phyloP scores from a whole-genome alignment of 1,139 yeast genomes.

The Suhomyces maxii region DNA sequence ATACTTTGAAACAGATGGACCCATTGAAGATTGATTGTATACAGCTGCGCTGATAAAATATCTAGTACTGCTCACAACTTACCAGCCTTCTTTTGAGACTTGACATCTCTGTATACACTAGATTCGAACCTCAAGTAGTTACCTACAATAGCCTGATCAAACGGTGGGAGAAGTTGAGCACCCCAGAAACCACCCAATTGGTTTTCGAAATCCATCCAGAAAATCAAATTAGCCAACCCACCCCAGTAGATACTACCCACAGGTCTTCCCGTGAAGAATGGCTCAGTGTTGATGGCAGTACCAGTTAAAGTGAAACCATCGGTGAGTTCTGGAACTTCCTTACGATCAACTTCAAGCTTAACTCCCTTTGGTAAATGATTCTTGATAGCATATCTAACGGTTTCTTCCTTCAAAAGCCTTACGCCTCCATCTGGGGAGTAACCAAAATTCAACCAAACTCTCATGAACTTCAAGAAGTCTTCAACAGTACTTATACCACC shows the following conservation, averaged over 20 bases:
- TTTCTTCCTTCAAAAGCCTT: conserved; percentile 30
- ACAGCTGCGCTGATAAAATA: too few relatives aligned
- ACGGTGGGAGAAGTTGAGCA: conserved; percentile 37
- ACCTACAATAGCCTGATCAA: conserved; percentile 11
- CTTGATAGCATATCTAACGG: conserved; percentile 32
- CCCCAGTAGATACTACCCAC: conserved; percentile 44
- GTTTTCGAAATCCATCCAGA: conserved; percentile 47
- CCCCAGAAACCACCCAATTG: conserved; percentile 46
- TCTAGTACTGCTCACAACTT: too few relatives aligned
- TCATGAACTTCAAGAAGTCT: conserved; percentile 44
- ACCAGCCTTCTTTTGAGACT: not conserved
- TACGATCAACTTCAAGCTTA: conserved; percentile 12
- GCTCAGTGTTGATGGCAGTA: conserved; percentile 18
- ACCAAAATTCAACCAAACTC: conserved; percentile 50
- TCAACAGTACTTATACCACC: conserved; percentile 46
- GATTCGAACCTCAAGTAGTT: conserved; percentile 12
- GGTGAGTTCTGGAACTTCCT: conserved; percentile 6
- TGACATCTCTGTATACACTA: conserved; percentile 11
- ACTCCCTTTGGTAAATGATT: conserved; percentile 37
- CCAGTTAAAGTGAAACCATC: conserved; percentile 19
- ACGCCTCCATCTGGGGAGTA: conserved; percentile 38
- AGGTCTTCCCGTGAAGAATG: conserved; percentile 42
- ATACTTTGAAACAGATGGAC: too few relatives aligned
- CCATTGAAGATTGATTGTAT: too few relatives aligned
- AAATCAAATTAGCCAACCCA: conserved; percentile 47